Percentiles rank a stretch among this genome's conserved stretches.
phyloP scores from a whole-genome alignment of 345 rosid genomes.

The Sisymbrium altissimum region DNA sequence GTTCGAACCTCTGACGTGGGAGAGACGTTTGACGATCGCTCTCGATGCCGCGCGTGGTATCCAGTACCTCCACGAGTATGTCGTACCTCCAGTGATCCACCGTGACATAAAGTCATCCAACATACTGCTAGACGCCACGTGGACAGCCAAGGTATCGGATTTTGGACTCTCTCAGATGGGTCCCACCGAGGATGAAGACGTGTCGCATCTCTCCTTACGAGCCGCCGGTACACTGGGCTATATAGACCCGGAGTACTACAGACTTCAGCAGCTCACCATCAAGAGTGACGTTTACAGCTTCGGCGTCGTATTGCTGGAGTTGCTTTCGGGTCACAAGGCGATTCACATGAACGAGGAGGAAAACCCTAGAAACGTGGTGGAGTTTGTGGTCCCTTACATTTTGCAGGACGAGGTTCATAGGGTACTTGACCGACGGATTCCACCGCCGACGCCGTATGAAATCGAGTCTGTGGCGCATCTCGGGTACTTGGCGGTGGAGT shows the following conservation, averaged over 20 bases:
- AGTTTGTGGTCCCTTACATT: constrained; percentile 58
- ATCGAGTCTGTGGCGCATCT: constrained; percentile 64
- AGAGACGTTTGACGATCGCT: constrained; percentile 50
- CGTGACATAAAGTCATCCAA: constrained; percentile 86
- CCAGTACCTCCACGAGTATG: constrained; percentile 67
- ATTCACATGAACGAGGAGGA: constrained; percentile 58
- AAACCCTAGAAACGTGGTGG: constrained; percentile 58
- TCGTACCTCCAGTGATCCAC: constrained; percentile 64
- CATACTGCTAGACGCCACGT: constrained; percentile 48
- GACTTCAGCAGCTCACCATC: constrained; percentile 54
- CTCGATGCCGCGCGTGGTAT: constrained; percentile 74
- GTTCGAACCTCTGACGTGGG: constrained; percentile 58
- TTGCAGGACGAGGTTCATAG: constrained; percentile 58
- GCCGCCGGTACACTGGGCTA: constrained; percentile 84
- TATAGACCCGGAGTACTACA: constrained; percentile 79
- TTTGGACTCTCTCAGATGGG: constrained; percentile 73
- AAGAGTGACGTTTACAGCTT: constrained; percentile 84
- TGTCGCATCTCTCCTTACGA: constrained; percentile 52
- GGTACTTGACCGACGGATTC: constrained; percentile 56
- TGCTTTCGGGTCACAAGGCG: constrained; percentile 59
- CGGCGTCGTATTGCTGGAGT: constrained; percentile 62
- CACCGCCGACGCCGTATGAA: constrained; percentile 67
- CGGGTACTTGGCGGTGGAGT: constrained; percentile 62
- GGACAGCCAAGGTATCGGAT: constrained; percentile 76
- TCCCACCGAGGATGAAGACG: constrained; percentile 44